Conservation (phyloP, 768 basidiomycete genomes). For the Termitomyces titanicus region DNA sequence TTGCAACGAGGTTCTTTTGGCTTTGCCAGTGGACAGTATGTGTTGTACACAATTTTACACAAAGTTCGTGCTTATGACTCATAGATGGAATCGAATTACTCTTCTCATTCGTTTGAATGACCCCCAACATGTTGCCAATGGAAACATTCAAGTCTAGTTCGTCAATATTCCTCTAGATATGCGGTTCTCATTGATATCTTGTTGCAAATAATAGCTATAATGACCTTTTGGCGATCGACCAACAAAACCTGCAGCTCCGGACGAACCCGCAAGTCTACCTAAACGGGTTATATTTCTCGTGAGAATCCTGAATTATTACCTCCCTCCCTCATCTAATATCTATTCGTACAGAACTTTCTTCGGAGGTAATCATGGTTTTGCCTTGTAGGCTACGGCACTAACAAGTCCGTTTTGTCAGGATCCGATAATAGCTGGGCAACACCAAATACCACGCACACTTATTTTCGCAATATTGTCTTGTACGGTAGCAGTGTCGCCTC, state of each 20-base stretch:
- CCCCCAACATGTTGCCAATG: slow-evolving; percentile 64
- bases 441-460: slow-evolving; percentile 61
- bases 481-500: slow-evolving; percentile 56
- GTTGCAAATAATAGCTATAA: slow-evolving; percentile 56
- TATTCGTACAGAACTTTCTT: slow-evolving; percentile 63
- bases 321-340: neutral
- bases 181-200: neutral
- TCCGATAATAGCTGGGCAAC: slow-evolving; percentile 73
- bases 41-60: slow-evolving; percentile 10
- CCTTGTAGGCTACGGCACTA: slow-evolving; percentile 7
- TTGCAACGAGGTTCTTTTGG: slow-evolving; percentile 63
- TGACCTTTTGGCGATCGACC: slow-evolving; percentile 56
- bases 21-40: slow-evolving; percentile 63
- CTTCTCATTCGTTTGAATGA: slow-evolving; percentile 77
- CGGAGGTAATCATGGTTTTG: slow-evolving; percentile 44
- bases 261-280: slow-evolving; percentile 44
- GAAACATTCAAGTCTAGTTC: slow-evolving; percentile 65
- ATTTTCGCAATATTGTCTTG: slow-evolving; percentile 71
- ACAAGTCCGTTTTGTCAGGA: slow-evolving; percentile 30
- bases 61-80: slow-evolving; percentile 3
- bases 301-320: slow-evolving; percentile 19
- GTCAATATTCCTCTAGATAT: slow-evolving; percentile 23
- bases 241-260: slow-evolving; percentile 63
- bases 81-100: slow-evolving; percentile 67
- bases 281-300: slow-evolving; percentile 81